Evolutionary conservation across 352 stramenopile species (phyloP).

Genomic region (Globisporangium paddicum): DNA sequence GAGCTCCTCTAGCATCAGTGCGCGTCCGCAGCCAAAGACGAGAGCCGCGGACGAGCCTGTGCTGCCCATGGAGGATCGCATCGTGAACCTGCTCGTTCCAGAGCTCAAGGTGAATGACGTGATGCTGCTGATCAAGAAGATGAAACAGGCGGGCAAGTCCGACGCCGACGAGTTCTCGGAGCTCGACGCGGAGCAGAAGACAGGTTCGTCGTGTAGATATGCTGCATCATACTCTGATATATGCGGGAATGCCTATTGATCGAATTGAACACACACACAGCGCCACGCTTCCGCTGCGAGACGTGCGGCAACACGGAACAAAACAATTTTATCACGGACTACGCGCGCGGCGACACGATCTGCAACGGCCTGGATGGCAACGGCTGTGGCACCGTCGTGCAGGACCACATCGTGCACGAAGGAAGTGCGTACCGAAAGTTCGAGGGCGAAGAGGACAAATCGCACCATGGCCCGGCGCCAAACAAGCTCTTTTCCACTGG

Average conservation of each 20-base stretch:
- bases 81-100: slow-evolving; percentile 81
- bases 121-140: slow-evolving; percentile 87
- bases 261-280: slow-evolving; percentile 21
- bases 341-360: slow-evolving; percentile 83
- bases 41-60: slow-evolving; percentile 39
- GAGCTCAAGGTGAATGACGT: slow-evolving; percentile 86
- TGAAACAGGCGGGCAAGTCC: slow-evolving; percentile 86
- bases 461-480: slow-evolving; percentile 92
- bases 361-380: slow-evolving; percentile 85
- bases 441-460: slow-evolving; percentile 96
- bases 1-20: slow-evolving; percentile 10
- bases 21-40: slow-evolving; percentile 29
- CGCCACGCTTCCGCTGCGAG: slow-evolving; percentile 78
- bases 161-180: slow-evolving; percentile 87
- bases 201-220: slow-evolving; percentile 31
- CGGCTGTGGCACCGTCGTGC: slow-evolving; percentile 91
- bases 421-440: slow-evolving; percentile 96
- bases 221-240: background rate
- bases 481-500: slow-evolving; percentile 95
- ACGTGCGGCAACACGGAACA: slow-evolving; percentile 87
- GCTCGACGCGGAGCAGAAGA: slow-evolving; percentile 81
- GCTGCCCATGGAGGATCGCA: slow-evolving; percentile 83
- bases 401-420: slow-evolving; percentile 96
- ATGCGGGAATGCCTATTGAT: background rate
- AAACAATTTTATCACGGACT: slow-evolving; percentile 90